A percentile compares a stretch with the other conserved stretches of the same genome.
Evolutionary conservation across 2,329 filamentous ascomycete genomes (phyloP).

Genomic region (Aspergillus sp.): DNA sequence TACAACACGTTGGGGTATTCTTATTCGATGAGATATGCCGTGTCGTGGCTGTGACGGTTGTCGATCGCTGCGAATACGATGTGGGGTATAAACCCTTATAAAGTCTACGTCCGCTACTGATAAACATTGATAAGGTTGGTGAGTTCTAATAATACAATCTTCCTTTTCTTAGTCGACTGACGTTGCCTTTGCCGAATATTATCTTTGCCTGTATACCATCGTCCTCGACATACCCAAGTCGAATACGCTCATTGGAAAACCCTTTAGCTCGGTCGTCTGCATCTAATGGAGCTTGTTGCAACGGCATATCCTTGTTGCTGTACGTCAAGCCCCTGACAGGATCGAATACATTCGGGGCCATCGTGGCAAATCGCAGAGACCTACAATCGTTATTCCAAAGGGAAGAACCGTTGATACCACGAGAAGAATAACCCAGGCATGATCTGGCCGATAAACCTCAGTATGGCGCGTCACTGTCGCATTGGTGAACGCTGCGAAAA

Average conservation of each 20-base stretch:
- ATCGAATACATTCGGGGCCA: slow-evolving; percentile 2
- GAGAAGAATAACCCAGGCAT: slow-evolving; percentile 1
- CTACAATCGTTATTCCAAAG: background rate
- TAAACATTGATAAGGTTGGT: too few relatives aligned
- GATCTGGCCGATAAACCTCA: slow-evolving; percentile 1
- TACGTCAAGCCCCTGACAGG: slow-evolving; percentile 4
- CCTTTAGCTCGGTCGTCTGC: background rate
- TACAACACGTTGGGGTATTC: too few relatives aligned
- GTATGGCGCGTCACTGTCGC: slow-evolving; percentile 1
- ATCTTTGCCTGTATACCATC: background rate
- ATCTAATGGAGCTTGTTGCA: background rate
- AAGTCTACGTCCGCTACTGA: too few relatives aligned
- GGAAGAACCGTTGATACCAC: background rate
- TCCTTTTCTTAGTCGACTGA: background rate
- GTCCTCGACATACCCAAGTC: background rate
- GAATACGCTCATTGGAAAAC: background rate
- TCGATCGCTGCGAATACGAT: too few relatives aligned
- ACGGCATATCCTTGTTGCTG: slow-evolving; percentile 1
- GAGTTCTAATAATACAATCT: slow-evolving; percentile 10
- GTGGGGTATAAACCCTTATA: too few relatives aligned
- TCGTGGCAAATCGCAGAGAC: slow-evolving; percentile 1
- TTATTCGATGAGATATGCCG: too few relatives aligned
- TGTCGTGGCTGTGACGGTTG: too few relatives aligned
- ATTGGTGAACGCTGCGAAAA: slow-evolving; percentile 3
- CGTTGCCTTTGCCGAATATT: background rate